A percentile compares a stretch with the other conserved stretches of the same genome.
Conservation (phyloP, 495 filamentous ascomycete species). For the Penicillium ucsense region DNA sequence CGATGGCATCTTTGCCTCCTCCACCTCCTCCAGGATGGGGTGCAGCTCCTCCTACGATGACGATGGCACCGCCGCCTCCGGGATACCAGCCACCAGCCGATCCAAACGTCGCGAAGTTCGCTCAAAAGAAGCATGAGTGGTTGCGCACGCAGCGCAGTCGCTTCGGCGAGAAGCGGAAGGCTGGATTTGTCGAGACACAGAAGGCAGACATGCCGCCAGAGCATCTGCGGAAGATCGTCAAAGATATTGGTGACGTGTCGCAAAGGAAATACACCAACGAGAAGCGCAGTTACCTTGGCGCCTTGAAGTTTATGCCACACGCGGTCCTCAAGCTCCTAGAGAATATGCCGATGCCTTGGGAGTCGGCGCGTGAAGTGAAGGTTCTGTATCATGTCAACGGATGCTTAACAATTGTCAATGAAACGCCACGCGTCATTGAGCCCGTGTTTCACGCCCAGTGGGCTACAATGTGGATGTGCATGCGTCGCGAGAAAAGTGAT, state of each 20-base stretch:
- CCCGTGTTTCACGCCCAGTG: conserved; percentile 98
- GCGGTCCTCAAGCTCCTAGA: conserved; percentile 97
- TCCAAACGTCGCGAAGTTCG: conserved; percentile 86
- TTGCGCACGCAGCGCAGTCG: conserved; percentile 82
- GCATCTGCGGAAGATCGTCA: conserved; percentile 96
- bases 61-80: conserved; percentile 75
- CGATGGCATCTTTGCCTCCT: conserved; percentile 68
- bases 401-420: conserved; percentile 93
- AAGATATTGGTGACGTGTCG: conserved; percentile 97
- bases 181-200: conserved; percentile 91
- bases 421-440: conserved; percentile 93
- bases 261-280: conserved; percentile 99
- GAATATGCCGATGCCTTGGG: conserved; percentile 99
- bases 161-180: conserved; percentile 94
- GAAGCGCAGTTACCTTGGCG: conserved; percentile 95
- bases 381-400: conserved; percentile 98
- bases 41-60: conserved; percentile 65
- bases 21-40: conserved; percentile 72
- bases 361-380: conserved; percentile 89
- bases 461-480: conserved; percentile 99
- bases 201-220: conserved; percentile 99
- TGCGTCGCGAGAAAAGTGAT: conserved; percentile 97
- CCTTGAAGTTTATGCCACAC: conserved; percentile 98
- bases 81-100: conserved; percentile 79
- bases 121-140: conserved; percentile 99